Base-by-base conservation (phyloP, 208 protist genomes). In the Trypanosoma boissoni region DNA sequence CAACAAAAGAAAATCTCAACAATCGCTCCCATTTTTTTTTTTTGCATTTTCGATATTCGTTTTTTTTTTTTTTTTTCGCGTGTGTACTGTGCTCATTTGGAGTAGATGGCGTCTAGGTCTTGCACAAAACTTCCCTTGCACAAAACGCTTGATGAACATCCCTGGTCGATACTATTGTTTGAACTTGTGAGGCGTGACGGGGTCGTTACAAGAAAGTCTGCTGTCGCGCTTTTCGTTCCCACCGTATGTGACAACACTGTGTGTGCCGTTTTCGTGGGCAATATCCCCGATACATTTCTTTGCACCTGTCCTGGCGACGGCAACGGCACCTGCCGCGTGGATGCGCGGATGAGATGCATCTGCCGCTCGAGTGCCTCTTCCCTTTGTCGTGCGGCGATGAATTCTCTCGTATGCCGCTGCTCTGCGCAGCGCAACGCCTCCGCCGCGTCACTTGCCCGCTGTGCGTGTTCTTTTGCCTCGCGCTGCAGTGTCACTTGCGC, bases 81-180 rank as follows among this genome's bases (percentile, higher is more conserved):
- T 39, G 34, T 39, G 34, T 39, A 16, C 12, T 39, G 12, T 12
- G 12, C 34, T 58, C 36, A 45, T 29, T 20, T 12, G 18, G 55
- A 28, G 26, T 51, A 28, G 16, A 61, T 61, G 23, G 39, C 43
- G 14, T 51, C 28, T 27, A 51, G 18, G 3, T 20, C 55, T 23
- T 18, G 12, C 26, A 50, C 39, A 52, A 61, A 61, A 14, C 51
- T 61, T 16, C 41, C 55, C 29, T 51, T 61, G 2, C 42, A 43
- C 23, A 61, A 29, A 4, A 26, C 27, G 14, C 5, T 27, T 4
- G 55, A 41, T 4, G 31, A 32, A n/a, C 23, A 9, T 61, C 1
- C 26, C 26, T 56, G 8, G 8, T 24, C 28, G 20, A 18, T 28
- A 26, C 20, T 36, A 23, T 14, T 3, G 45, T 8, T 12, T 16